These are phyloP conservation scores for Aspergillus wentii DNA, from an alignment of 495 filamentous ascomycete genomes.

Conservation along the genomic window DNA sequence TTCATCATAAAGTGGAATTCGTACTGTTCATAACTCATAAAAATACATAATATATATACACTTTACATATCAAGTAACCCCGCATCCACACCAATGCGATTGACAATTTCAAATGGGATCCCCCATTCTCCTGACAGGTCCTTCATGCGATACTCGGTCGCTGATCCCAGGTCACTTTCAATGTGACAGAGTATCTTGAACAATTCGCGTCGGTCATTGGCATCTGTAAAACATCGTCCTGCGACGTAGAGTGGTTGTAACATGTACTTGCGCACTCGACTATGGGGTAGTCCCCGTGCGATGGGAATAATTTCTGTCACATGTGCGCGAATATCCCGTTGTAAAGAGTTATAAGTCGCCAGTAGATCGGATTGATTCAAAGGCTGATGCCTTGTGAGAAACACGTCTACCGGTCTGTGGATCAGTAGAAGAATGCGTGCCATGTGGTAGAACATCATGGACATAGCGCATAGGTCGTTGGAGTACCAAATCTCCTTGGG, in stretches of 20 bases:
- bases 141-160: conserved; percentile 42
- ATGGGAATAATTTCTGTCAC: conserved; percentile 37
- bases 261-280: conserved; percentile 37
- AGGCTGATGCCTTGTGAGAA: conserved; percentile 21
- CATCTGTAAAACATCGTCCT: conserved; percentile 35
- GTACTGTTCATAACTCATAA: no score
- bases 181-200: conserved; percentile 34
- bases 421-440: conserved; percentile 42
- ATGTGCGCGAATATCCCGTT: conserved; percentile 33
- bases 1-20: no score
- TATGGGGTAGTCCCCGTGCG: conserved; percentile 34
- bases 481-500: conserved; percentile 45
- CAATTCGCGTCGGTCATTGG: conserved; percentile 28
- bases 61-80: no score
- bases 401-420: conserved; percentile 39
- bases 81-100: no score
- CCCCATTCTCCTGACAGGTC: conserved; percentile 40
- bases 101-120: no score
- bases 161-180: conserved; percentile 42
- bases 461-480: conserved; percentile 42
- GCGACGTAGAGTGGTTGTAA: conserved; percentile 47
- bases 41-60: no score
- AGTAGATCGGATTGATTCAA: conserved; percentile 24
- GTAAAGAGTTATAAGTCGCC: conserved; percentile 32
- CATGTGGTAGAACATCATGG: conserved; percentile 49